Conservation (phyloP, 805 yeast species). For the Teunomyces barrocoloradensis region DNA sequence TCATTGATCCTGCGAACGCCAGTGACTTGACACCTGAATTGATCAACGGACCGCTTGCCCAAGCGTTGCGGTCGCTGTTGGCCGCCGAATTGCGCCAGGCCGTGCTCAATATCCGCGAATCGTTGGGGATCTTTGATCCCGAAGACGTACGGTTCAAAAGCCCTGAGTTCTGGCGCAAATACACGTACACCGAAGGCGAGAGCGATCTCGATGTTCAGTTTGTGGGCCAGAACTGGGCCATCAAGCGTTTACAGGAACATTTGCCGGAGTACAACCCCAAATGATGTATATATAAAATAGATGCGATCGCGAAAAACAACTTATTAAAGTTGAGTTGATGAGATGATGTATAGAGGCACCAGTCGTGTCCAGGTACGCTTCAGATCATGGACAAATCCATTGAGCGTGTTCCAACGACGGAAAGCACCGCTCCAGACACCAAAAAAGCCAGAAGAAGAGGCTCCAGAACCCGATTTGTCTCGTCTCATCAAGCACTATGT, state of each 20-base stretch:
- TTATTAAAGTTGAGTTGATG: no score
- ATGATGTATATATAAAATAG: neutral
- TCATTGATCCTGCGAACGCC: constrained; percentile 50
- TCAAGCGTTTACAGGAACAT: constrained; percentile 61
- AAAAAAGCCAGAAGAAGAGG: neutral
- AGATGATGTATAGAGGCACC: neutral
- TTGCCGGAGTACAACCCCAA: constrained; percentile 16
- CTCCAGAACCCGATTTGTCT: constrained; percentile 1
- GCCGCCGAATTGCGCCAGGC: constrained; percentile 67
- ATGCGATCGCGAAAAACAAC: constrained; percentile 1
- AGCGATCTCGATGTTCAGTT: constrained; percentile 68
- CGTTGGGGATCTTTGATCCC: constrained; percentile 42
- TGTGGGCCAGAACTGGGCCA: constrained; percentile 82
- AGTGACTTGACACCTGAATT: constrained; percentile 61
- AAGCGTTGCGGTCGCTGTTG: constrained; percentile 62
- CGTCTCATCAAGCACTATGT: constrained; percentile 24
- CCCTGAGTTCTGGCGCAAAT: constrained; percentile 74
- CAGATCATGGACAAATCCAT: constrained; percentile 16
- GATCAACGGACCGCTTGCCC: constrained; percentile 62
- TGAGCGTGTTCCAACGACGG: constrained; percentile 12
- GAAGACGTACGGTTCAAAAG: constrained; percentile 70
- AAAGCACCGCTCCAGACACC: neutral
- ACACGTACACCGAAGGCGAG: constrained; percentile 60
- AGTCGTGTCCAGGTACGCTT: constrained; percentile 2
- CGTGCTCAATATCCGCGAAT: constrained; percentile 48